Conservation (phyloP, 2,329 filamentous ascomycete genomes). For the Clonostachys byssicola region DNA sequence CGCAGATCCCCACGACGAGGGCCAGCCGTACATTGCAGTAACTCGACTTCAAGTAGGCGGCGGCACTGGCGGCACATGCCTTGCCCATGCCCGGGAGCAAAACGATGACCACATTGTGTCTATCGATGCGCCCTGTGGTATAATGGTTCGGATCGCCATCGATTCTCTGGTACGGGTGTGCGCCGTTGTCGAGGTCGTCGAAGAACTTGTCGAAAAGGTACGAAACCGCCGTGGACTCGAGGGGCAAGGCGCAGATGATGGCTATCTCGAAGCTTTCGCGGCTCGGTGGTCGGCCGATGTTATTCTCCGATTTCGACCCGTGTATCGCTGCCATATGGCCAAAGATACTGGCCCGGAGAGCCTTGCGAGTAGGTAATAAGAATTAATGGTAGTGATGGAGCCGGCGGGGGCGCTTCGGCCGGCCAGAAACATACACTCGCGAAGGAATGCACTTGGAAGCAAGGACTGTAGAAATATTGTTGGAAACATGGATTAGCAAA, state of each 20-base stretch:
- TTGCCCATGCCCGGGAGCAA: constrained; percentile 20
- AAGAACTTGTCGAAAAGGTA: constrained; percentile 4
- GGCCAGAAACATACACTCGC: too few species aligned
- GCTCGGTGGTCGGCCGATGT: background rate
- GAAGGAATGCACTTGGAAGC: too few species aligned
- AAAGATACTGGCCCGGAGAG: too few species aligned
- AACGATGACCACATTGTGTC: constrained; percentile 19
- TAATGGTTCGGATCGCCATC: constrained; percentile 17
- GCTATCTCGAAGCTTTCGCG: constrained; percentile 3
- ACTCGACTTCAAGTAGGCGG: constrained; percentile 4
- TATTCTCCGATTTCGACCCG: background rate
- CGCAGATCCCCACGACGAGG: constrained; percentile 11
- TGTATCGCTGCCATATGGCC: too few species aligned
- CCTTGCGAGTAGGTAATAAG: too few species aligned
- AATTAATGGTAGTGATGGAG: too few species aligned
- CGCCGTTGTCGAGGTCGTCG: background rate
- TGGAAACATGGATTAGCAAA: too few species aligned
- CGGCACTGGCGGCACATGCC: constrained; percentile 9
- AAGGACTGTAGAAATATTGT: too few species aligned
- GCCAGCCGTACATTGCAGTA: constrained; percentile 10
- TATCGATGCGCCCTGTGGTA: constrained; percentile 11
- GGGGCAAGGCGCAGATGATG: constrained; percentile 5
- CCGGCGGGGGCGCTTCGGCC: too few species aligned
- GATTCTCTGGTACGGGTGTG: background rate
- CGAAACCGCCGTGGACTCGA: constrained; percentile 6